These are phyloP conservation scores for Linum trigynum DNA, from an alignment of 345 rosid species.

Conservation along the genomic window DNA sequence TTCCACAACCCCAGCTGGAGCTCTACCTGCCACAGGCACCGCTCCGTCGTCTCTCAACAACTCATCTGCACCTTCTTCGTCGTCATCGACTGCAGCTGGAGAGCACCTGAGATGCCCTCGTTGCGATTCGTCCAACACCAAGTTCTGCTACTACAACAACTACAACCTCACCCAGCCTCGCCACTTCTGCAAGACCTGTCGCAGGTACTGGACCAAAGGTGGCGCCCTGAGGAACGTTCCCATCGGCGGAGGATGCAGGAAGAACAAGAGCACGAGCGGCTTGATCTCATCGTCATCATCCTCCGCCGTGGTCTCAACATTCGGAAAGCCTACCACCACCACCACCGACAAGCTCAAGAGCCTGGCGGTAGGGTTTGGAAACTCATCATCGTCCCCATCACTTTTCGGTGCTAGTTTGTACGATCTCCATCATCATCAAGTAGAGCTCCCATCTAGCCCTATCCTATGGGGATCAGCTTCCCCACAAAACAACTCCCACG, in stretches of 20 bases:
- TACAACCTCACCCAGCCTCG: conserved; percentile 65
- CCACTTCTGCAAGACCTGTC: conserved; percentile 84
- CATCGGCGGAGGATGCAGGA: conserved; percentile 71
- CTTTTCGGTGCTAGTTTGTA: conserved; percentile 14
- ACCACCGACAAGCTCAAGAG: conserved; percentile 28
- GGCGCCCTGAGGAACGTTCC: conserved; percentile 69
- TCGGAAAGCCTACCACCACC: too few relatives aligned
- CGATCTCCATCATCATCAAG: conserved; percentile 37
- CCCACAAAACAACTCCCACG: conserved; percentile 17
- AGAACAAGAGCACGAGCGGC: conserved; percentile 43
- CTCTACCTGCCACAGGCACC: too few relatives aligned
- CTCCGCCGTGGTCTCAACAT: neutral
- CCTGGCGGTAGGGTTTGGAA: conserved; percentile 37
- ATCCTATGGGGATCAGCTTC: conserved; percentile 34
- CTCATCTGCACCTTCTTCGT: conserved; percentile 14
- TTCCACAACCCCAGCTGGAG: too few relatives aligned
- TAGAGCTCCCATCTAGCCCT: conserved; percentile 21
- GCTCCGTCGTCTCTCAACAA: neutral
- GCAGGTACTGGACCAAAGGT: conserved; percentile 80
- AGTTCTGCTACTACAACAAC: too few relatives aligned
- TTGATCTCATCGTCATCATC: conserved; percentile 17
- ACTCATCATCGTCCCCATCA: conserved; percentile 12
- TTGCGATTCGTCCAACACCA: conserved; percentile 39
- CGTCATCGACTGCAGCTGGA: conserved; percentile 10
- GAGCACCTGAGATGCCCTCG: conserved; percentile 58